Evolutionary conservation across 305 asterid genomes (phyloP), one percentile per base, ranked within the genome.

Genomic region (Fraxinus sp.): DNA sequence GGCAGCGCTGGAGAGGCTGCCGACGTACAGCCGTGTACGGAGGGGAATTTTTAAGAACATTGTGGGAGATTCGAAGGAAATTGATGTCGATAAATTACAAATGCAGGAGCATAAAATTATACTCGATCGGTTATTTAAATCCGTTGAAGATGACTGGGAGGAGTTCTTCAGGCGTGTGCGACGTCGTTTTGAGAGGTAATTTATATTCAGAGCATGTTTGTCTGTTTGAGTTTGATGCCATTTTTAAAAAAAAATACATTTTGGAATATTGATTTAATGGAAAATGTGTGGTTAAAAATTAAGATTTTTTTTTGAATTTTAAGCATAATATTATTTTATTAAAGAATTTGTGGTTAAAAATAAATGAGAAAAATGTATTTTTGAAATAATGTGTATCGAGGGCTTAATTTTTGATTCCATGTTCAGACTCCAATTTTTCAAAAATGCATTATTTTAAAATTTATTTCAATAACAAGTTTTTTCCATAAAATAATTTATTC

Each of bases 1-100:
- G 99, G 99, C 99, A 74, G 99, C 98, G 85, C 86, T 95, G 80
- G 97, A 95, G 93, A 84, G 99, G 88, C 86, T 95, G 84, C 99
- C 99, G 83, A 95, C 99, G 44, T 93, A 91, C 88, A 90, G 85
- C 77, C 94, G 99, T 57, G 97, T 93, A 44, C 83, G 98, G 86
- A 89, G 90, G 59, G 99, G 99, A 10, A 89, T 95, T 14, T 95
- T 95, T 83, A 88, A 91, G 37, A 93, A 93, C 80, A 83, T 90
- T 71, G 90, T 91, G 7, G 99, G 99, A 11, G 97, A 95, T n/a
- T 83, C 87, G 44, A 87, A 83, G 91, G 96, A 95, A 89, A 85
- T 95, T 76, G 92, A 91, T 82, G 96, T 95, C 52, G 86, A 89
- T 36, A 90, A 88, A 76, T 89, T 95, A 41, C 89, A 88, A 82